Evolutionary conservation across 495 filamentous ascomycete species (phyloP), one percentile per base, ranked within the genome.

Genomic region (Rhypophila decipiens): DNA sequence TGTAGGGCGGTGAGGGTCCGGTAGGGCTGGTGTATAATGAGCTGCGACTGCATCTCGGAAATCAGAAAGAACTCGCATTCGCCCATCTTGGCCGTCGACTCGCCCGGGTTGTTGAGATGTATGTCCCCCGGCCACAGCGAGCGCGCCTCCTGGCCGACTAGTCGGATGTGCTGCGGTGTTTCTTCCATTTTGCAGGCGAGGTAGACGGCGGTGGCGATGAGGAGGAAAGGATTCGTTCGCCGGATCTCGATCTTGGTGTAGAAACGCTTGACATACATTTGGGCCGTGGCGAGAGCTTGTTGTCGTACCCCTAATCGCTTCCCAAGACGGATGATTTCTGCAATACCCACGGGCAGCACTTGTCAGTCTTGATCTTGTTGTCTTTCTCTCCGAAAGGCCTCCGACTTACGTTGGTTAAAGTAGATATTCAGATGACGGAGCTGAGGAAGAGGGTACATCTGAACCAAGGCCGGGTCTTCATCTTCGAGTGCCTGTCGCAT

Each of bases 101-200:
- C 75, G 40, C 79, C 36, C 9, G 18, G 5, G 27, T 31, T 31
- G 27, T 7, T 31, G 27, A 12, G 75, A 57, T 90, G 83, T 57
- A 87, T 80, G 42, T 94, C 90, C 84, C 87, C 83, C 59, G 88
- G 86, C 88, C 90, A 98, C 35, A 90, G 70, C 40, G 79, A 75
- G n/a, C 88, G 80, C 4, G 90, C 88, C 64, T 98, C 91, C 4
- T 77, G 80, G 2, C 90, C 82, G 36, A 98, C 79, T 41, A 90
- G 76, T 24, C 91, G 78, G 50, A 98, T 97, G 65, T 98, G 94
- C 64, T 96, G 90, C 22, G 93, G 94, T 52, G 84, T 91, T 67
- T 98, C 93, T 65, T 98, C 93, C 87, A 95, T 96, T 68, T 98
- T 98, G 70, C 90, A 95, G 39, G 94, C 93, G 27, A 98, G 74